phyloP scores from a whole-genome alignment of 2,329 filamentous ascomycete species.

The Ciborinia camelliae region DNA sequence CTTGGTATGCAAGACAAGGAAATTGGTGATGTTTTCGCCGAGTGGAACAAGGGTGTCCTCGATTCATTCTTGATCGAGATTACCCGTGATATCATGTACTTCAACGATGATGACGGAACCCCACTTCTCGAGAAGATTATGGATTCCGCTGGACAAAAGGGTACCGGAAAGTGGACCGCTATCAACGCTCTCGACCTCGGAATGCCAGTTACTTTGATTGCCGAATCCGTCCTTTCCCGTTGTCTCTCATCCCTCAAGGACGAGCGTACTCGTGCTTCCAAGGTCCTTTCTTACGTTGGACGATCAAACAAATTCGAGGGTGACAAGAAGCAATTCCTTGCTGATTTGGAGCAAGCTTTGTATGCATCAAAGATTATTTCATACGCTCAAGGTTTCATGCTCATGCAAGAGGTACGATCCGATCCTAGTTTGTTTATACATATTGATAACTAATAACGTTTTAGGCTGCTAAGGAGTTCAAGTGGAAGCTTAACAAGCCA shows the following conservation, averaged over 20 bases:
- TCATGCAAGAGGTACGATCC: conserved; percentile 82
- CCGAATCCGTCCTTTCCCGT: conserved; percentile 91
- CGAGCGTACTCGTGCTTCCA: conserved; percentile 80
- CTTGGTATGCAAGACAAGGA: conserved; percentile 86
- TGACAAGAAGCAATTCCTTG: conserved; percentile 89
- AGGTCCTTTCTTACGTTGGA: conserved; percentile 69
- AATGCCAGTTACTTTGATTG: conserved; percentile 97
- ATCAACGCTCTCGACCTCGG: conserved; percentile 98
- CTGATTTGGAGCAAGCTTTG: conserved; percentile 96
- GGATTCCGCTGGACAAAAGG: conserved; percentile 98
- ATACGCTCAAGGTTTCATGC: conserved; percentile 99
- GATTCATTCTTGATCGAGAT: conserved; percentile 99
- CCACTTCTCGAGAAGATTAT: conserved; percentile 98
- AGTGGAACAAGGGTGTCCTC: conserved; percentile 98
- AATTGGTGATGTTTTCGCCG: conserved; percentile 88
- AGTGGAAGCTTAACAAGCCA: conserved; percentile 99
- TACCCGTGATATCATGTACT: conserved; percentile 97
- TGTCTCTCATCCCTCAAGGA: conserved; percentile 93
- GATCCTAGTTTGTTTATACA: neutral
- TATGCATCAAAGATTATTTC: conserved; percentile 99
- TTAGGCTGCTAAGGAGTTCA: conserved; percentile 90
- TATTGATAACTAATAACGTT: conserved; percentile 31
- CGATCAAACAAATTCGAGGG: conserved; percentile 79
- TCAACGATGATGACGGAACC: conserved; percentile 88
- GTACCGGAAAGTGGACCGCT: conserved; percentile 99